These are phyloP conservation scores for Globisporangium apiculatum DNA, from an alignment of 352 stramenopile species.

Conservation along the genomic window DNA sequence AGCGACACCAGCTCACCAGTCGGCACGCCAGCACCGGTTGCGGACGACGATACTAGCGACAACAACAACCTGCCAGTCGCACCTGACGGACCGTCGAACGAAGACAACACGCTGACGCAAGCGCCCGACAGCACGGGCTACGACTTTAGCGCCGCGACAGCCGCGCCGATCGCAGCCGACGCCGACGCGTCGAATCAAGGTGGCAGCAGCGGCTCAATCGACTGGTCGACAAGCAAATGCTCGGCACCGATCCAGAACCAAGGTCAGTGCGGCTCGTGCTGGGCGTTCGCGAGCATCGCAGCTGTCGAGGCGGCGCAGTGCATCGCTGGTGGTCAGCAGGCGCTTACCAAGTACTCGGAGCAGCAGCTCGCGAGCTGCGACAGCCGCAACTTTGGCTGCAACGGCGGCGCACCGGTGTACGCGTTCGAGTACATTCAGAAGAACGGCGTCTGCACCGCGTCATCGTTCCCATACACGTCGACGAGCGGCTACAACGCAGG, in stretches of 20 bases:
- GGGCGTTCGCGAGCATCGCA: slow-evolving; percentile 93
- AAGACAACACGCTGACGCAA: slow-evolving; percentile 1
- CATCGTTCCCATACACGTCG: slow-evolving; percentile 79
- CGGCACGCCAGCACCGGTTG: too few relatives aligned
- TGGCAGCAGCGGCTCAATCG: slow-evolving; percentile 8
- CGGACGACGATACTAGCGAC: neutral
- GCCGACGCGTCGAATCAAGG: slow-evolving; percentile 1
- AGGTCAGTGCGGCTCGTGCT: slow-evolving; percentile 96
- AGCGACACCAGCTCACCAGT: too few relatives aligned
- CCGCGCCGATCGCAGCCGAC: neutral
- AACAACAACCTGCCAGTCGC: slow-evolving; percentile 5
- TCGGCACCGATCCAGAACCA: slow-evolving; percentile 92
- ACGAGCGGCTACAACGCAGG: slow-evolving; percentile 25
- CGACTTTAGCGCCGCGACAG: slow-evolving; percentile 1
- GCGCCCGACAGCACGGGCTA: slow-evolving; percentile 5
- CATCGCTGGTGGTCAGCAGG: slow-evolving; percentile 60
- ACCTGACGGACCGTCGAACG: neutral
- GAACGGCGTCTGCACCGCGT: slow-evolving; percentile 68
- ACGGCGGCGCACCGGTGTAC: slow-evolving; percentile 85
- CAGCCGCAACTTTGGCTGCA: slow-evolving; percentile 72
- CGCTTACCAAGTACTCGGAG: slow-evolving; percentile 93
- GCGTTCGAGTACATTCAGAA: slow-evolving; percentile 87
- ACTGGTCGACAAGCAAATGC: slow-evolving; percentile 49
- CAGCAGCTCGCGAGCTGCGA: slow-evolving; percentile 92
- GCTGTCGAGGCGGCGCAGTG: slow-evolving; percentile 89